Base-by-base conservation (phyloP, 179 eudicot species). In the Silene coronaria region DNA sequence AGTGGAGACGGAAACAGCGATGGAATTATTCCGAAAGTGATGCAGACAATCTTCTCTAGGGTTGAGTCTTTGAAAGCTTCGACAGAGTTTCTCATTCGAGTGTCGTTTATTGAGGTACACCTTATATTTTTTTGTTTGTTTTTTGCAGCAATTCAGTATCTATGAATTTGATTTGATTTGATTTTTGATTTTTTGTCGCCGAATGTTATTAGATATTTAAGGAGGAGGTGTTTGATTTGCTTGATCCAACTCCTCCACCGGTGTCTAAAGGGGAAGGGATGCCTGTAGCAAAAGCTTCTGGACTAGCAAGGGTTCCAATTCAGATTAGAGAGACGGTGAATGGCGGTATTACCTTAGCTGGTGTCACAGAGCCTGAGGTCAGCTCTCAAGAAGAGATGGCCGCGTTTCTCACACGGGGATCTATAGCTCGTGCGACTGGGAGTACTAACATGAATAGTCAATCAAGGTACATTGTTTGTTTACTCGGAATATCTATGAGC, bases 401-500 rank as follows among this genome's bases (percentile, higher is more conserved):
- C 59, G 84, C 90, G 1, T 88, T 70, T 79, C 77, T 96, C 26
- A 78, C 86, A 14, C 92, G 89, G 27, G 99, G 99, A 26, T 93
- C 99, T 22, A 62, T 87, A 26, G 79, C 90, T 74, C 97, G 99
- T 72, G 97, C 99, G 38, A 96, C 99, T 36, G 99, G 84, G 23
- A 93, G 99, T 81, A 96, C 99, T 46, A 96, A 96, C 17, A 96
- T 96, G 99, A 96, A 96, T 75, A 86, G 88, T 73, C 98, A 96
- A 77, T 96, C 99, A 26, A 96, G 99, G 99, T 95, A 69, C n/a
- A 64, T 30, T 66, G 4, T 55, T 45, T 62, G 16, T 22, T 61
- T 45, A 17, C 26, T 1, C 65, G 36, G 48, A 10, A 2, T 11
- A 9, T 42, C 48, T 42, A 42, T 11, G 48, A 42, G 48, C 48